Evolutionary conservation across 2,329 filamentous ascomycete species (phyloP), one percentile per base, ranked within the genome.

Genomic region (Penicillium sp.): DNA sequence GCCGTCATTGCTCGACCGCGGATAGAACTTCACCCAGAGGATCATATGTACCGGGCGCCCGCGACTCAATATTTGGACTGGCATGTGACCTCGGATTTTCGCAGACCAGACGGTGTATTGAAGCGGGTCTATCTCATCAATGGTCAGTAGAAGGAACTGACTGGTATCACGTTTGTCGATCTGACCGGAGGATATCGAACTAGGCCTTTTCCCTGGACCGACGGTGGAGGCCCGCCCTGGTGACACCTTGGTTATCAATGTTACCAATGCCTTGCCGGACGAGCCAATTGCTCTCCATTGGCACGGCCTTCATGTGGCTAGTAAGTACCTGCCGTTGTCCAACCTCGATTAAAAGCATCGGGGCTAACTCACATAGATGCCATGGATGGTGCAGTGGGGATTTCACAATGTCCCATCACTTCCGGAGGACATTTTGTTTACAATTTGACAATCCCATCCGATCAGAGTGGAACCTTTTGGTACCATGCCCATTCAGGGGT

Each of bases 311-410:
- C 70, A 77, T 59, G 73, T 78, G 63, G 55, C 65, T 56, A 74
- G 74, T 76, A 62, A 42, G 56, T 32, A 8, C 9, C 22, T 42
- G 26, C 35, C 18, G n/a, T 26, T 22, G 10, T 2, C 29, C 18
- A 7, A n/a, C 5, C 13, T 20, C 13, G 7, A 22, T 26, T 9
- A 18, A 24, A 46, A 10, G 1, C 16, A 9, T 32, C 3, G 14
- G 46, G n/a, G 31, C 56, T 62, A 44, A 64, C 18, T 1, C 13
- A 9, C 9, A 13, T 55, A 68, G 67, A 69, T 58, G 54, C 59
- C 29, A 90, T 91, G 85, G 89, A 93, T 70, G 89, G 89, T 0
- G 84, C 87, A 0, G 74, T 76, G 1, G 80, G 81, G 45, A 83
- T 89, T 26, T 83, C 86, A 1, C 89, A 92, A 68, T 90, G 87